Evolutionary conservation across 2,329 filamentous ascomycete genomes (phyloP).

Genomic region (Alternaria alternata): DNA sequence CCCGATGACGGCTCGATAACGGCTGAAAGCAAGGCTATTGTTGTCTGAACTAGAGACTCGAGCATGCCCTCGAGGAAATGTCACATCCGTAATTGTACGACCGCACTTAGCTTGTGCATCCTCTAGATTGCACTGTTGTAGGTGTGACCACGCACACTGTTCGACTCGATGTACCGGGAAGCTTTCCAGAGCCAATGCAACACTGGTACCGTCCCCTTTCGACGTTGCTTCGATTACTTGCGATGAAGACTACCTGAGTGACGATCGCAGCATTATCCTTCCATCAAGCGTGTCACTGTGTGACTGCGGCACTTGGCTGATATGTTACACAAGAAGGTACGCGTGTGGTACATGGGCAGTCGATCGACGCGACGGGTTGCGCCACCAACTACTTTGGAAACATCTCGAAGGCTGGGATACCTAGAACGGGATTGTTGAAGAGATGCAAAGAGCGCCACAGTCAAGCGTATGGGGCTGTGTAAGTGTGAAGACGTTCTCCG

Average conservation of each 20-base stretch:
- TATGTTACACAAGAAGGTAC: conserved; percentile 13
- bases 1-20: conserved; percentile 5
- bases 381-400: conserved; percentile 18
- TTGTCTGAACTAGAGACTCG: conserved; percentile 6
- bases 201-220: conserved; percentile 4
- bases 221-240: conserved; percentile 15
- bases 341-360: conserved; percentile 10
- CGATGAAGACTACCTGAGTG: neutral
- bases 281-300: conserved; percentile 17
- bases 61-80: conserved; percentile 14
- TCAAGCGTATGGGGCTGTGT: conserved; percentile 11
- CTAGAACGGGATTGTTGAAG: conserved; percentile 4
- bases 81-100: conserved; percentile 13
- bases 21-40: conserved; percentile 4
- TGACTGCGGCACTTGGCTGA: conserved; percentile 10
- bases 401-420: conserved; percentile 9
- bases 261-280: conserved; percentile 11
- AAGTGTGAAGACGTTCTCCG: conserved; percentile 1
- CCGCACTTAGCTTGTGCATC: conserved; percentile 1
- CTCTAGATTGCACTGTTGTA: neutral
- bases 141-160: conserved; percentile 10
- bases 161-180: conserved; percentile 14
- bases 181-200: neutral
- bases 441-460: conserved; percentile 18
- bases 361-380: conserved; percentile 11